Percentiles rank a stretch among this genome's conserved stretches.
phyloP scores from a whole-genome alignment of 2,329 filamentous ascomycete genomes.

The Penicillium sp. region DNA sequence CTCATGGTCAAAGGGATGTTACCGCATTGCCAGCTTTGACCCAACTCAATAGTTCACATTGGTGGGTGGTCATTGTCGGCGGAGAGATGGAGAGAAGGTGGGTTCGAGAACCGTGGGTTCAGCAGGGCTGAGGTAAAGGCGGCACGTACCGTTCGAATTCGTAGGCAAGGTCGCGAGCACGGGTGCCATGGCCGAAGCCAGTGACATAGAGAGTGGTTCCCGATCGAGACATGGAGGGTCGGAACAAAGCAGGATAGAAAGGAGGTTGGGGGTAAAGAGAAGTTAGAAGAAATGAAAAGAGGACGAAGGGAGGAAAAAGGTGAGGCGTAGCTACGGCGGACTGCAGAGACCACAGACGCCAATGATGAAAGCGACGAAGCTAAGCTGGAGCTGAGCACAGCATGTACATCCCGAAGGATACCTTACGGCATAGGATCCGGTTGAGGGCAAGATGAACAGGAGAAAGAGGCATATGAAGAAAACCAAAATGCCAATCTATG shows the following conservation, averaged over 20 bases:
- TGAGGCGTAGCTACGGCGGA: slow-evolving; percentile 9
- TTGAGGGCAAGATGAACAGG: too few species aligned
- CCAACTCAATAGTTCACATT: slow-evolving; percentile 3
- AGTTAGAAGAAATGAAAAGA: slow-evolving; percentile 7
- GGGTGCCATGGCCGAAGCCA: slow-evolving; percentile 97
- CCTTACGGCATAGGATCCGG: background rate
- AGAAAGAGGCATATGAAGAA: background rate
- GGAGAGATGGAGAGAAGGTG: slow-evolving; percentile 34
- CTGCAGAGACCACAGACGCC: slow-evolving; percentile 7
- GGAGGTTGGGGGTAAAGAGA: background rate
- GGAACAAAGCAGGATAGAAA: background rate
- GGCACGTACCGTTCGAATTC: slow-evolving; percentile 99
- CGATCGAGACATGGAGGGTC: slow-evolving; percentile 71
- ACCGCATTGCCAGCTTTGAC: background rate
- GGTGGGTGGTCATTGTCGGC: slow-evolving; percentile 17
- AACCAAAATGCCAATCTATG: background rate
- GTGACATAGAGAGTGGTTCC: slow-evolving; percentile 96
- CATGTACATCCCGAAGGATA: too few species aligned
- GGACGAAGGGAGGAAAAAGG: slow-evolving; percentile 2
- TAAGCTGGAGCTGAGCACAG: background rate
- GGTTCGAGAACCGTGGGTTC: slow-evolving; percentile 31
- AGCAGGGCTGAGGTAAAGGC: slow-evolving; percentile 43
- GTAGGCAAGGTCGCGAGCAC: slow-evolving; percentile 98
- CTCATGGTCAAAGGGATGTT: background rate
- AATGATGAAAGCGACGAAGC: slow-evolving; percentile 11